Base-by-base conservation (phyloP, 768 basidiomycete genomes). In the Boletus barrowsii region DNA sequence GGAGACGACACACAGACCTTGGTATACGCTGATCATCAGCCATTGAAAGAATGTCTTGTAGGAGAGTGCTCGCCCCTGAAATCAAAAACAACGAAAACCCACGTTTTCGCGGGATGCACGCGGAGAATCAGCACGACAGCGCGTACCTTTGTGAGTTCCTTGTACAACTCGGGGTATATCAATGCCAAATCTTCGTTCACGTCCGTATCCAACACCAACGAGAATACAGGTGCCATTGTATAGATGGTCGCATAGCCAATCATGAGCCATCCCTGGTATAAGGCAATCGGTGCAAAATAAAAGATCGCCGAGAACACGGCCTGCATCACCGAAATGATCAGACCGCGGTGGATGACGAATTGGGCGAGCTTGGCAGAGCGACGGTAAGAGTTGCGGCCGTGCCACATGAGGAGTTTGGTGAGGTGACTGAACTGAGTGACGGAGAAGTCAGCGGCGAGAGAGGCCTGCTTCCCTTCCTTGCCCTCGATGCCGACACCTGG, bases 41-140 rank as follows among this genome's bases (percentile, higher is more conserved):
- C 97, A 99, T 57, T 88, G 83, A 76, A 98, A 98, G 76, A 99
- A 99, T 0, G 97, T 99, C 78, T 97, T 98, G 77, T 90, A 95
- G 14, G 93, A 96, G 47, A 98, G 71, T 4, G 91, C 87, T 51
- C 97, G 91, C 5, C 96, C 96, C 93, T 96, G 64, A 26, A 15
- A n/a, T 43, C 11, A 41, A 47, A 29, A 29, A 30, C 17, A 4
- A 5, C 42, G 3, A 55, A 41, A 2, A 18, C 35, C 17, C 45
- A 17, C n/a, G 10, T 13, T 33, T 10, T 35, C 9, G 56, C 55
- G 39, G 32, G 55, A 30, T 32, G 39, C 35, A 48, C 13, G 18
- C 22, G 11, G 17, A 42, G n/a, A 30, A 33, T 7, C 17, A 10
- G 29, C 35, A 36, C 14, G 35, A 18, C 22, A 32, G 14, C 13